Percentiles rank a stretch among this genome's conserved stretches.
phyloP scores from a whole-genome alignment of 306 rosid genomes.

The Cucurbita ficifolia region DNA sequence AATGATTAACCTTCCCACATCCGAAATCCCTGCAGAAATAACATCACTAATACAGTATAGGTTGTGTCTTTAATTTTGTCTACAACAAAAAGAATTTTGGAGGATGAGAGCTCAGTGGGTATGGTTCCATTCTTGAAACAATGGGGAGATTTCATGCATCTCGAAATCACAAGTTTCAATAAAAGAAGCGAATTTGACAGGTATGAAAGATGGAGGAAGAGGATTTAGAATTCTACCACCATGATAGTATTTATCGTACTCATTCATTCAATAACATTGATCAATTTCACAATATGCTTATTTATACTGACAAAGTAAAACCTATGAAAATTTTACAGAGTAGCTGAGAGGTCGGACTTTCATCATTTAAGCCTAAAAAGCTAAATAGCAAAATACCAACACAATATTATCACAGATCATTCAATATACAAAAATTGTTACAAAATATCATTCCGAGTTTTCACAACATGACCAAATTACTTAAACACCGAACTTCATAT shows the following conservation, averaged over 20 bases:
- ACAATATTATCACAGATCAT: not conserved
- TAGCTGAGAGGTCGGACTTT: not conserved
- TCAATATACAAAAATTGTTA: not conserved
- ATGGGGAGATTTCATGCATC: too few species aligned
- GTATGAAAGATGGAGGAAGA: not conserved
- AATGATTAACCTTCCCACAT: constrained; percentile 62
- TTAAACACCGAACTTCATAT: not conserved
- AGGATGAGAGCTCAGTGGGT: constrained; percentile 27
- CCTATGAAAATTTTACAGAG: not conserved
- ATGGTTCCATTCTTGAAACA: too few species aligned
- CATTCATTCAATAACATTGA: not conserved
- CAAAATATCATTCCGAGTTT: not conserved
- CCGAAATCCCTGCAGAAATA: constrained; percentile 90
- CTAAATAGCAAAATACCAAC: not conserved
- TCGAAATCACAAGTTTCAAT: too few species aligned
- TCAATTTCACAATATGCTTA: not conserved
- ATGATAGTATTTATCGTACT: not conserved
- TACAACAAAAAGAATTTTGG: constrained; percentile 46
- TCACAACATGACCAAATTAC: not conserved
- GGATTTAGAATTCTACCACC: not conserved
- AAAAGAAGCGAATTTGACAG: not conserved
- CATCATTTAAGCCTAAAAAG: not conserved
- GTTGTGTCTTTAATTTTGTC: constrained; percentile 84
- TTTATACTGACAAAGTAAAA: too few species aligned
- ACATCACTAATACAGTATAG: constrained; percentile 85